Conservation (phyloP, 176 grass and related monocot genomes). For the Musa beccarii region DNA sequence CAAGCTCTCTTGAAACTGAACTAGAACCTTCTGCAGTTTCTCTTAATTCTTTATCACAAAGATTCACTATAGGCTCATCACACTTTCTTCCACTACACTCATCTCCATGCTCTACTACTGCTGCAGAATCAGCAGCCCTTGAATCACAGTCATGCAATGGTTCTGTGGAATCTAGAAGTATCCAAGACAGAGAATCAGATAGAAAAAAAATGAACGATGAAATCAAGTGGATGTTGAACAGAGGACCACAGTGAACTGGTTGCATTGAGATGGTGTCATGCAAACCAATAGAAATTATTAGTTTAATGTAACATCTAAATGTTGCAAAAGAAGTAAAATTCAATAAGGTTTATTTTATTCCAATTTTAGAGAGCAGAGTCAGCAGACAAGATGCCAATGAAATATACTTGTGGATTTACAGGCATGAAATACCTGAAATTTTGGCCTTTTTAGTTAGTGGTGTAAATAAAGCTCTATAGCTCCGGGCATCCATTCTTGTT, state of each 20-base stretch:
- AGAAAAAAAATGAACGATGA: not conserved
- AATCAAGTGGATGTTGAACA: too few species aligned
- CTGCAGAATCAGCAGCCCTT: not conserved
- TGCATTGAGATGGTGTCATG: too few species aligned
- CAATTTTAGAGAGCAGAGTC: too few species aligned
- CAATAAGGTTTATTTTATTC: too few species aligned
- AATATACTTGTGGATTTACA: too few species aligned
- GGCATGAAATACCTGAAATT: slow-evolving; percentile 8
- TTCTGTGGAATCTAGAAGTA: slow-evolving; percentile 4
- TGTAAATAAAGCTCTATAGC: not conserved
- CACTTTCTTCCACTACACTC: not conserved
- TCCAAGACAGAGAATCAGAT: not conserved
- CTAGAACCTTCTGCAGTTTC: not conserved
- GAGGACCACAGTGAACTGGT: too few species aligned
- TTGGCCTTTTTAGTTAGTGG: not conserved
- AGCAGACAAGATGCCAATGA: too few species aligned
- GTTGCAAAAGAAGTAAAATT: too few species aligned
- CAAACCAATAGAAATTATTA: too few species aligned
- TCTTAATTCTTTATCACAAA: not conserved
- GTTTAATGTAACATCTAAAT: too few species aligned
- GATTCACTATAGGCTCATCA: not conserved
- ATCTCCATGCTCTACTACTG: not conserved
- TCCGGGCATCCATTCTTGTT: not conserved
- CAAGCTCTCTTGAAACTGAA: not conserved
- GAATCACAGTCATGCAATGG: not conserved